Evolutionary conservation across 2,329 filamentous ascomycete species (phyloP).

Genomic region (Fusarium pseudograminearum): DNA sequence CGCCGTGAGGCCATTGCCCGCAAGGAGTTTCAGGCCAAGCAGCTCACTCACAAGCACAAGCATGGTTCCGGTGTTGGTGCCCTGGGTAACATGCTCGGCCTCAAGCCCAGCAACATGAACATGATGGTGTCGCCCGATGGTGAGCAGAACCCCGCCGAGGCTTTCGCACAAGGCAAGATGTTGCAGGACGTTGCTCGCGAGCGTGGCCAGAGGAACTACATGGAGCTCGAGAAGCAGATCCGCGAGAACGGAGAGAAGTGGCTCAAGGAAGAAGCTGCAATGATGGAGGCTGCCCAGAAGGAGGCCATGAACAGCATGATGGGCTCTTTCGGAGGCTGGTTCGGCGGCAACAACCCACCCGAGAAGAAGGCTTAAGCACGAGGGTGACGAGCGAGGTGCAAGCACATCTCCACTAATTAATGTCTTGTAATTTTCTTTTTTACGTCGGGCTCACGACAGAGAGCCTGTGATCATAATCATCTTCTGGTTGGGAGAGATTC

Average conservation of each 20-base stretch:
- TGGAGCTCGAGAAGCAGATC: slow-evolving; percentile 90
- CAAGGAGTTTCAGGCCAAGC: slow-evolving; percentile 83
- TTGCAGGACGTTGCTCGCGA: slow-evolving; percentile 94
- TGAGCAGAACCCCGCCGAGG: slow-evolving; percentile 78
- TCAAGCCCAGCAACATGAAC: slow-evolving; percentile 77
- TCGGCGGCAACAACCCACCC: slow-evolving; percentile 36
- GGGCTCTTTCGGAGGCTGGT: slow-evolving; percentile 68
- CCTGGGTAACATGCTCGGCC: slow-evolving; percentile 78
- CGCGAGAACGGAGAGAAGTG: slow-evolving; percentile 93
- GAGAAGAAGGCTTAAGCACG: slow-evolving; percentile 44
- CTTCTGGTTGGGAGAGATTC: slow-evolving; percentile 34
- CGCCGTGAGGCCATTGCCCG: slow-evolving; percentile 87
- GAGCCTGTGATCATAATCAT: slow-evolving; percentile 23
- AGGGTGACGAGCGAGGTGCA: slow-evolving; percentile 17
- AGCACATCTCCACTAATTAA: slow-evolving; percentile 50
- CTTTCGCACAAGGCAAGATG: slow-evolving; percentile 94
- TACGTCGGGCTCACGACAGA: slow-evolving; percentile 8
- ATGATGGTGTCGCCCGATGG: slow-evolving; percentile 72
- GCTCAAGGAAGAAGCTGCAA: slow-evolving; percentile 91
- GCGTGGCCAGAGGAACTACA: slow-evolving; percentile 89
- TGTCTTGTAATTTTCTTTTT: slow-evolving; percentile 47
- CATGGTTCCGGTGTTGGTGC: slow-evolving; percentile 73
- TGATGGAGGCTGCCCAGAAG: slow-evolving; percentile 89
- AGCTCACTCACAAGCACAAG: slow-evolving; percentile 73
- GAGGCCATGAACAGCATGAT: slow-evolving; percentile 95